Evolutionary conservation across 495 filamentous ascomycete species (phyloP).

Genomic region (Letharia columbiana): DNA sequence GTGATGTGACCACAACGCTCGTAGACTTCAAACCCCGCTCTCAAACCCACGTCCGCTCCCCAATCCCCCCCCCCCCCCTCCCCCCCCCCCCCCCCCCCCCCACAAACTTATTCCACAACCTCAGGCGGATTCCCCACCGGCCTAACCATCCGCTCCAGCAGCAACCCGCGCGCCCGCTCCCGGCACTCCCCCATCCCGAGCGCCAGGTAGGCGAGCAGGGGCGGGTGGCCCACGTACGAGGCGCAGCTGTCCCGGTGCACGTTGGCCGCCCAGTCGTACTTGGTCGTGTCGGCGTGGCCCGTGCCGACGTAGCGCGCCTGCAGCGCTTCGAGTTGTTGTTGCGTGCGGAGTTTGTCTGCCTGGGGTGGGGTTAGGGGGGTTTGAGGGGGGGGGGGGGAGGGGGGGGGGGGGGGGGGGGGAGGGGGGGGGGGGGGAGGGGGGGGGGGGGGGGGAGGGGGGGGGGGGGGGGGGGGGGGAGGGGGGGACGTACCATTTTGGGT

Average conservation of each 20-base stretch:
- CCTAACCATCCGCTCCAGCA: constrained; percentile 69
- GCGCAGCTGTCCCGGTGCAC: constrained; percentile 78
- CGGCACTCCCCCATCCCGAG: constrained; percentile 61
- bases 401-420: background rate
- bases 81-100: background rate
- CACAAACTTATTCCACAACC: constrained; percentile 37
- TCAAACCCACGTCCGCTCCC: too few species aligned
- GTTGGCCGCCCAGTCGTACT: constrained; percentile 91
- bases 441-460: background rate
- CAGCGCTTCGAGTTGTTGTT: constrained; percentile 92
- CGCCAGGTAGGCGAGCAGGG: constrained; percentile 78
- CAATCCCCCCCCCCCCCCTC: background rate
- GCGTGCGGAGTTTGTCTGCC: constrained; percentile 97
- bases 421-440: background rate
- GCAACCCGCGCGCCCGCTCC: constrained; percentile 1
- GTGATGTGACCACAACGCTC: too few species aligned
- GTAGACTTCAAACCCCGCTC: too few species aligned
- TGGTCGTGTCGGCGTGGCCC: constrained; percentile 96
- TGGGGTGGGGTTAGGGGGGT: background rate
- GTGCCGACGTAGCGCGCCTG: constrained; percentile 93
- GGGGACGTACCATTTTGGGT: constrained; percentile 6
- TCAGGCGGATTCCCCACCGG: constrained; percentile 78
- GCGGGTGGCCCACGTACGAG: constrained; percentile 81
- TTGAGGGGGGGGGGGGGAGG: background rate
- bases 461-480: background rate